Evolutionary conservation across 306 rosid genomes (phyloP).

Genomic region (Corylus heterophylla): DNA sequence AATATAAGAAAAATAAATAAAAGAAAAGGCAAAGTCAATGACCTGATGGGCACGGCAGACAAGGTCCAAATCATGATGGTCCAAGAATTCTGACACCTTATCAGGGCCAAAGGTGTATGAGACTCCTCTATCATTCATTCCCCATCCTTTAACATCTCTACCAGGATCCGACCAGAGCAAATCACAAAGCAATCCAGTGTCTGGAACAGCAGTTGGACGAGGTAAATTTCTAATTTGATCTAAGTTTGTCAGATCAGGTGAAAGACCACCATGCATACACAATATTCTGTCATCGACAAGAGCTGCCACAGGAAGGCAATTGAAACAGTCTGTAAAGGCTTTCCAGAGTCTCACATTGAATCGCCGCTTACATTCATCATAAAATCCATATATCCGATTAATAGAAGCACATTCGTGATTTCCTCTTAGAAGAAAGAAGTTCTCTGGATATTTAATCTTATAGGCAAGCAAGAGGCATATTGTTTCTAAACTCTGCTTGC

Average conservation of each 20-base stretch:
- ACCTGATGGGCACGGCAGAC: conserved; percentile 97
- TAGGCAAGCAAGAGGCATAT: conserved; percentile 91
- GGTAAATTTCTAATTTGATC: conserved; percentile 72
- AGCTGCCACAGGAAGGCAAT: conserved; percentile 95
- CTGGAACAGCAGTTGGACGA: conserved; percentile 83
- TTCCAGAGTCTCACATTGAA: conserved; percentile 97
- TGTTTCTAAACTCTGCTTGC: conserved; percentile 93
- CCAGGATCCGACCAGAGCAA: conserved; percentile 97
- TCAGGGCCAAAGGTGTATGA: conserved; percentile 94
- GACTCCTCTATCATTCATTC: conserved; percentile 94
- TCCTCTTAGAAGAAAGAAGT: conserved; percentile 91
- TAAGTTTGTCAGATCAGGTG: conserved; percentile 75
- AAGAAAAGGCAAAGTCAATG: background rate
- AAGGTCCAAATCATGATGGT: conserved; percentile 84
- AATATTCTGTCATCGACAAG: conserved; percentile 84
- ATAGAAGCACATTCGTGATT: conserved; percentile 94
- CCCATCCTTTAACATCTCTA: conserved; percentile 92
- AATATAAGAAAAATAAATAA: background rate
- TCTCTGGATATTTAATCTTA: conserved; percentile 85
- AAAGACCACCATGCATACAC: conserved; percentile 99
- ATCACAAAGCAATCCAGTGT: conserved; percentile 90
- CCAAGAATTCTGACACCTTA: conserved; percentile 76
- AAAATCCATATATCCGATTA: conserved; percentile 87
- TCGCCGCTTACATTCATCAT: conserved; percentile 92
- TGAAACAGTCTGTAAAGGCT: conserved; percentile 77